These are phyloP conservation scores for Citrullus amarus DNA, from an alignment of 306 rosid genomes.

Conservation along the genomic window DNA sequence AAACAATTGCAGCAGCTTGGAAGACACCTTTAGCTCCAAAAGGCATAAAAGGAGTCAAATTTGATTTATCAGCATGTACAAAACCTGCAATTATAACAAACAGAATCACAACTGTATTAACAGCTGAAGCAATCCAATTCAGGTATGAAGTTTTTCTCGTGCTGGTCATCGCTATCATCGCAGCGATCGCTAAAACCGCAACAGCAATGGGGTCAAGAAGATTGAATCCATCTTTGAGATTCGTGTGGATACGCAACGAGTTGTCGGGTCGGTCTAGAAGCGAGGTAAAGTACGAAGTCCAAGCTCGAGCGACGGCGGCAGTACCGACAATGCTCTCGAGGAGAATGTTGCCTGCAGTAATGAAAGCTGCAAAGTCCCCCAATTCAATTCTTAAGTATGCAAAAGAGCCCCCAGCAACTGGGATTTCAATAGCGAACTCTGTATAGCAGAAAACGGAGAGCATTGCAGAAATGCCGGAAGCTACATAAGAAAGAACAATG, in stretches of 20 bases:
- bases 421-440: constrained; percentile 65
- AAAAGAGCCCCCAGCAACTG: constrained; percentile 73
- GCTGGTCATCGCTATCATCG: constrained; percentile 44
- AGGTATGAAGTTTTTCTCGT: constrained; percentile 50
- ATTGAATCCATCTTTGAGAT: constrained; percentile 36
- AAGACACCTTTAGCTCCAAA: constrained; percentile 46
- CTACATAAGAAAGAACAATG: constrained; percentile 48
- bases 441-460: constrained; percentile 78
- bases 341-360: constrained; percentile 68
- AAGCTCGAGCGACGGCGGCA: constrained; percentile 58
- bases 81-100: constrained; percentile 47
- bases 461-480: constrained; percentile 72
- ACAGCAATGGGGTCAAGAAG: constrained; percentile 64
- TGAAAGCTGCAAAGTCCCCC: constrained; percentile 70
- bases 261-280: constrained; percentile 39
- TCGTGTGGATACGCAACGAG: constrained; percentile 39
- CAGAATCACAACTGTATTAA: constrained; percentile 36
- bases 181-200: constrained; percentile 26
- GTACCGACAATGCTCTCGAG: constrained; percentile 52
- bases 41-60: constrained; percentile 51
- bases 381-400: constrained; percentile 65
- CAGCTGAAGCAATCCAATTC: constrained; percentile 60
- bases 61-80: constrained; percentile 33
- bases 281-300: constrained; percentile 69
- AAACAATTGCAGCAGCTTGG: constrained; percentile 55